These are phyloP conservation scores for Fraxinus anomala DNA, from an alignment of 257 asterid species.

Conservation along the genomic window DNA sequence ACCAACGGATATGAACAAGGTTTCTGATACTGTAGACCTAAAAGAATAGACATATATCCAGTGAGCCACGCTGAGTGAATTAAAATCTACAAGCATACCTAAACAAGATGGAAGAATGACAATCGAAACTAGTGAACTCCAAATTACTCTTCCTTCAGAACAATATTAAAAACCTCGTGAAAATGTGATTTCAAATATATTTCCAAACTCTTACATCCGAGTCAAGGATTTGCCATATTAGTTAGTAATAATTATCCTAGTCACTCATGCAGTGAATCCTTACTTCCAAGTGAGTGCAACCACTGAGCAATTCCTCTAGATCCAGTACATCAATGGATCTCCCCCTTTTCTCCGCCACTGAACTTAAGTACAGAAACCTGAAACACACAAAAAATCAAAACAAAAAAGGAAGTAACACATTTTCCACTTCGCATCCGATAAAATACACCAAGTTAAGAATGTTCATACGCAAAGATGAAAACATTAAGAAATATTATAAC, in stretches of 20 bases:
- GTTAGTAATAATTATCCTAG: constrained; percentile 12
- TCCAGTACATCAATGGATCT: constrained; percentile 76
- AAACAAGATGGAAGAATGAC: neutral
- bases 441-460: constrained; percentile 2
- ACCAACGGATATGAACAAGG: neutral
- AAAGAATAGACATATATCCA: neutral
- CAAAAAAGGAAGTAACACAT: constrained; percentile 30
- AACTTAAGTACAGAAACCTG: constrained; percentile 90
- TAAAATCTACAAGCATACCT: neutral
- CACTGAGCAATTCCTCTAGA: constrained; percentile 82
- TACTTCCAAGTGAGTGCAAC: constrained; percentile 97
- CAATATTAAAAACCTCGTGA: neutral
- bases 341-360: constrained; percentile 86
- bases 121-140: neutral
- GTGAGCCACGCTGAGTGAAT: neutral
- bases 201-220: constrained; percentile 8
- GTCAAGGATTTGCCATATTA: constrained; percentile 6
- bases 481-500: constrained; percentile 8
- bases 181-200: constrained; percentile 3
- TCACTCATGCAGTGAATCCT: constrained; percentile 40
- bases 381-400: constrained; percentile 27
- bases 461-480: constrained; percentile 15
- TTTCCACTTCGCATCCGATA: constrained; percentile 27
- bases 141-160: neutral
- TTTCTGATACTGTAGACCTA: neutral